Evolutionary conservation across 75 land plant genomes (phyloP), one percentile per base, ranked within the genome.

Genomic region (Picea sitchensis): DNA sequence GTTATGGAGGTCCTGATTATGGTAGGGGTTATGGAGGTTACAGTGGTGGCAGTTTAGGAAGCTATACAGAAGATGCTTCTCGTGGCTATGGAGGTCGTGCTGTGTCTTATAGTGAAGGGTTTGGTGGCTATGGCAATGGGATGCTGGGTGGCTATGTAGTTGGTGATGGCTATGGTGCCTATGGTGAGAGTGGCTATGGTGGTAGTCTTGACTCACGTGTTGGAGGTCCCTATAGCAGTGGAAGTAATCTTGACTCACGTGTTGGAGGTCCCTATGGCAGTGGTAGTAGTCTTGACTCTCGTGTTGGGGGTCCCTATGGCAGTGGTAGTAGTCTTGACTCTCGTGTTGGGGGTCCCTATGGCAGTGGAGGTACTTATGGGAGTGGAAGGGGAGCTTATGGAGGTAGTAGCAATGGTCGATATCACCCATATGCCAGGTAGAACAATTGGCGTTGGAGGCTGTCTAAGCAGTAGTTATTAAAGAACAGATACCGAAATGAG

Each of bases 71-170:
- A 76, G 93, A 90, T n/a, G 56, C 87, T 68, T 81, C 87, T 58
- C 84, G 84, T 79, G 90, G 90, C 41, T 92, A 90, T 81, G 94
- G 92, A 64, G 90, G 92, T 11, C 84, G 80, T 75, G 85, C 87
- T 12, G 75, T 81, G 5, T 81, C 84, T n/a, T 64, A 36, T 30
- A 80, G 84, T 67, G 82, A 75, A 14, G 76, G 59, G 4, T 75
- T 44, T 31, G 76, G 76, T 30, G 34, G 82, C 13, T 88, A 76
- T 76, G 84, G 78, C 67, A 74, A 87, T 14, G 87, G 77, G 77
- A 88, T 75, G 15, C 8, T 31, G 86, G 89, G 86, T 60, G 80
- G 88, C 59, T 71, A 84, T 73, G 82, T 90, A 63, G 79, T 81
- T 81, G 85, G 91, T 56, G 83, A 81, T 36, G 77, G 86, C 61